Conservation (phyloP, 1,284 basidiomycete genomes). For the Cutaneotrichosporon sp. region DNA sequence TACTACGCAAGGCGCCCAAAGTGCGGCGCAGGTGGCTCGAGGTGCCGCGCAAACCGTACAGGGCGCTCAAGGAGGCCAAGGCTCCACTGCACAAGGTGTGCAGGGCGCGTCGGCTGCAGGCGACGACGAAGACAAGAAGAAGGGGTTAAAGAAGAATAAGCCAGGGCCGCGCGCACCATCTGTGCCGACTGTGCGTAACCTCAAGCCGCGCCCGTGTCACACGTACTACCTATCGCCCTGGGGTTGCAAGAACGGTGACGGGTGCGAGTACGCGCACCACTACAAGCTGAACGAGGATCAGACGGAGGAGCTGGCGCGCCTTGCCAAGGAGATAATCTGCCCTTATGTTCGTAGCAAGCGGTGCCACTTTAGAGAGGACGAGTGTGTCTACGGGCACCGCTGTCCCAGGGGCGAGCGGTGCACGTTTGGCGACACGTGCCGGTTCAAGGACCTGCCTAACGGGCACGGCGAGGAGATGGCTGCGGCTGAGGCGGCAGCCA, state of each 20-base stretch:
- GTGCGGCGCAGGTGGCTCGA: too few relatives aligned
- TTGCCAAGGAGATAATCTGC: slow-evolving; percentile 42
- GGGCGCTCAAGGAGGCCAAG: too few relatives aligned
- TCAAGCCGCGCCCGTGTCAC: slow-evolving; percentile 23
- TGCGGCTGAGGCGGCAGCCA: neutral
- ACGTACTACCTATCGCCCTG: slow-evolving; percentile 23
- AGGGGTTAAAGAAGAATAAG: slow-evolving; percentile 12
- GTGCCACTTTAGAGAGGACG: slow-evolving; percentile 37
- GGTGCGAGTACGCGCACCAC: slow-evolving; percentile 40
- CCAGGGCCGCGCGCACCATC: slow-evolving; percentile 7
- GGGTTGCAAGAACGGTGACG: slow-evolving; percentile 36
- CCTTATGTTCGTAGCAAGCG: slow-evolving; percentile 31
- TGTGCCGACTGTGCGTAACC: slow-evolving; percentile 19
- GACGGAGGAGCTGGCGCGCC: slow-evolving; percentile 30
- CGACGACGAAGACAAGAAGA: slow-evolving; percentile 13
- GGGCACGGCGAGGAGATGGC: slow-evolving; percentile 30
- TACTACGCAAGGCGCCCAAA: too few relatives aligned
- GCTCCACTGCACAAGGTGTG: too few relatives aligned
- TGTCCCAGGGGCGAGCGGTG: slow-evolving; percentile 33
- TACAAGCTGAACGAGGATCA: slow-evolving; percentile 36
- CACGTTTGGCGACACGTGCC: slow-evolving; percentile 37
- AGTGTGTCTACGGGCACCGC: slow-evolving; percentile 40
- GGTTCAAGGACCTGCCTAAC: slow-evolving; percentile 33
- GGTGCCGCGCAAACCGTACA: too few relatives aligned
- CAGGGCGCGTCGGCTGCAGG: too few relatives aligned